These are phyloP conservation scores for Castanea sativa DNA, from an alignment of 306 rosid genomes.

Conservation along the genomic window DNA sequence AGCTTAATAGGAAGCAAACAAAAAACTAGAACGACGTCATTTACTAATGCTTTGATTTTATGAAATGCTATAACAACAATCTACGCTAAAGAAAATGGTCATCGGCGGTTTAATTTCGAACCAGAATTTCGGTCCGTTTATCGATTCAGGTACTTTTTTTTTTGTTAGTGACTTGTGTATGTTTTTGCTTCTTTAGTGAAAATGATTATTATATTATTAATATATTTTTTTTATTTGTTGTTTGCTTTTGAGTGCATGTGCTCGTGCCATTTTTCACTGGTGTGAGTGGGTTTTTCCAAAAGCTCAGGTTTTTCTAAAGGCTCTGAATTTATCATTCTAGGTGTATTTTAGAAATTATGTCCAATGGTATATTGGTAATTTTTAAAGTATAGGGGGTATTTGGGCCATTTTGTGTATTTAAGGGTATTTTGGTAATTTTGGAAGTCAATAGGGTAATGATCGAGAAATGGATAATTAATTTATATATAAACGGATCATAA, in stretches of 20 bases:
- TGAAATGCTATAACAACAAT: constrained; percentile 18
- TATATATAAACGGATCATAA: no score
- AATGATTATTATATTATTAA: not conserved
- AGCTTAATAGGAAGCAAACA: not conserved
- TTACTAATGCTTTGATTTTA: not conserved
- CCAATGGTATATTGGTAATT: no score
- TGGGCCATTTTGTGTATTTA: no score
- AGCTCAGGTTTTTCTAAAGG: no score
- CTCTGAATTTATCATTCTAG: no score
- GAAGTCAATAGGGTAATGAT: no score
- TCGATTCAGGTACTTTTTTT: constrained; percentile 24
- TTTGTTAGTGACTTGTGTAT: not conserved
- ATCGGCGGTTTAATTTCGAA: constrained; percentile 66
- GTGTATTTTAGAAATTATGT: no score
- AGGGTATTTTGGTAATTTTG: no score
- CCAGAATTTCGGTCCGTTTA: constrained; percentile 57
- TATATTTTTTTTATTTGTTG: not conserved
- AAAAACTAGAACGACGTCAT: constrained; percentile 30
- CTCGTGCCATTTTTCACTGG: not conserved
- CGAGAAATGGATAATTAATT: no score
- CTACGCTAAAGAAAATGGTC: constrained; percentile 41
- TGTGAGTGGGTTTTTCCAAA: not conserved
- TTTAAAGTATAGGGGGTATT: no score
- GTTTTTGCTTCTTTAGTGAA: not conserved
- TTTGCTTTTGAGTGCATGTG: not conserved